Conservation (phyloP, 441 rosid species). For the Brassica balearica region DNA sequence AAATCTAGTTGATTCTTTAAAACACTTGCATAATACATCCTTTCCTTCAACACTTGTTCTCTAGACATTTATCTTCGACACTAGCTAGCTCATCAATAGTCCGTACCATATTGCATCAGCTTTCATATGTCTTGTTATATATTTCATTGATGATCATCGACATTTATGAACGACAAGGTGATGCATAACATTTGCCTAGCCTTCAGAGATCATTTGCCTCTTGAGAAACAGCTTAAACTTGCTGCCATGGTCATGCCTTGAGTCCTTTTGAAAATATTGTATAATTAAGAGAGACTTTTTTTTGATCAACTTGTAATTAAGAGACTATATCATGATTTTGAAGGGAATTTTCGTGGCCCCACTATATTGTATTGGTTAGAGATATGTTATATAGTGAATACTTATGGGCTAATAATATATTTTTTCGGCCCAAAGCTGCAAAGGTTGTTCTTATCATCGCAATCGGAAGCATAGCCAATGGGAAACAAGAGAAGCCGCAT, state of each 20-base stretch:
- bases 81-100: too few relatives aligned
- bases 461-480: constrained; percentile 19
- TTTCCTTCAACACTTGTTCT: too few relatives aligned
- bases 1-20: too few relatives aligned
- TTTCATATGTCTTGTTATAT: too few relatives aligned
- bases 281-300: background rate
- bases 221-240: constrained; percentile 76
- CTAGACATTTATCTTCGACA: too few relatives aligned
- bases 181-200: constrained; percentile 64
- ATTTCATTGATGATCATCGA: too few relatives aligned
- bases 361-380: constrained; percentile 1
- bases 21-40: too few relatives aligned
- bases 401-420: background rate
- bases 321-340: background rate
- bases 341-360: background rate
- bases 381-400: background rate
- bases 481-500: constrained; percentile 1
- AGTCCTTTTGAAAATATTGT: constrained; percentile 33
- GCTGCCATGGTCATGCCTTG: constrained; percentile 54
- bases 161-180: too few relatives aligned
- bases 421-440: constrained; percentile 2
- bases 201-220: constrained; percentile 65
- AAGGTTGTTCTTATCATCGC: constrained; percentile 11
- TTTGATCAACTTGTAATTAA: too few relatives aligned
- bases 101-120: too few relatives aligned